Base-by-base conservation (phyloP, 441 rosid genomes). In the Gossypium laxum region DNA sequence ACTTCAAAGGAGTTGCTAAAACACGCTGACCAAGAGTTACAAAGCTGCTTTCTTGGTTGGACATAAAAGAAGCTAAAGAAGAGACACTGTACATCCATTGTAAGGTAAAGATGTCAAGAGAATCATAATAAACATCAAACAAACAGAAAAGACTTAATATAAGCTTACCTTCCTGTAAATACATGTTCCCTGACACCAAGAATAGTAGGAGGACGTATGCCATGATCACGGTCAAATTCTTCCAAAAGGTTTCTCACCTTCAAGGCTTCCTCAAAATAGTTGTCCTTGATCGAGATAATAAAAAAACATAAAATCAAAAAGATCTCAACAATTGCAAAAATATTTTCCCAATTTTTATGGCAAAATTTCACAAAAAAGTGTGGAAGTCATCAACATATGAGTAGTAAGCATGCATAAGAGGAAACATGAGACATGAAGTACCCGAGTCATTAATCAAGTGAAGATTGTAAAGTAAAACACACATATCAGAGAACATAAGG, bases 121-220 rank as follows among this genome's bases (percentile, higher is more conserved):
- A 19, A 30, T 66, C 48, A 32, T 69, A 66, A 11, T 22, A 51
- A 56, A 30, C 8, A 60, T 43, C 18, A 18, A 26, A 30, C 26
- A 73, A 62, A 34, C 41, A 65, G 72, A 56, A 51, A 71, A 15
- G 52, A 73, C 5, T 21, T 32, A 54, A 56, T 14, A 55, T 21
- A 81, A 51, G 59, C 69, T 67, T 77, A 87, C 99, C 99, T 91
- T 86, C 99, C 99, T 0, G 99, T 95, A 76, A 95, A 95, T 69
- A 95, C 94, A 72, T 95, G 92, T 79, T 95, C 99, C 81, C 99
- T 78, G 66, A 95, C 98, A 77, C 99, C 99, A 76, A 95, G 95
- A 85, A 95, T 95, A 17, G 97, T 91, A 74, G 99, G 89, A 74
- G 90, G 84, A 70, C 82, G 95, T 77, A 89, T 85, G 34, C 99